Conservation (phyloP, 2,329 filamentous ascomycete genomes). For the Lachnum nothofagi region DNA sequence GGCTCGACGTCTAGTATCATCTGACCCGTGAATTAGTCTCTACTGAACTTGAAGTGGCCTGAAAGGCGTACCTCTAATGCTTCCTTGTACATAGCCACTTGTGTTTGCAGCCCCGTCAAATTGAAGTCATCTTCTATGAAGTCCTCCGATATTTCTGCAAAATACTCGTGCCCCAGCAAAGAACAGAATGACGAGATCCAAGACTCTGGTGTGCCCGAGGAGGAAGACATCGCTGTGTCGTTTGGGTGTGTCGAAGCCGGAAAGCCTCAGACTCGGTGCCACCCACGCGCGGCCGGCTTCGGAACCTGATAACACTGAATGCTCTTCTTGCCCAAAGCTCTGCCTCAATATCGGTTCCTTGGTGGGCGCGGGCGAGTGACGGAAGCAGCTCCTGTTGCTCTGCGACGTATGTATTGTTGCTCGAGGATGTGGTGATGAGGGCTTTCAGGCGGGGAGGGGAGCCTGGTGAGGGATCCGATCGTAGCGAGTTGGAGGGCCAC, state of each 20-base stretch:
- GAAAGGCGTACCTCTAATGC: constrained; percentile 65
- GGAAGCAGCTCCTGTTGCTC: neutral
- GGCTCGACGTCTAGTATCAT: constrained; percentile 99
- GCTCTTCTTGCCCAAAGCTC: neutral
- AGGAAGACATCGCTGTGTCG: constrained; percentile 29
- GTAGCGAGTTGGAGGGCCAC: neutral
- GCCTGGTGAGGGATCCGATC: neutral
- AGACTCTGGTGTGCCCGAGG: constrained; percentile 56
- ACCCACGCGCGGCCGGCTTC: neutral
- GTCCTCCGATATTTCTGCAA: constrained; percentile 96
- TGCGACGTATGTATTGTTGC: neutral
- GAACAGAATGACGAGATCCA: constrained; percentile 99
- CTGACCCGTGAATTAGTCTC: constrained; percentile 35
- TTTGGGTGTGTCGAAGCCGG: neutral
- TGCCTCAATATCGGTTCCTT: neutral
- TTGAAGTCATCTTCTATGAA: constrained; percentile 99
- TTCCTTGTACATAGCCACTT: constrained; percentile 98
- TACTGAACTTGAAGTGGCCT: neutral
- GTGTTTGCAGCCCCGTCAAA: constrained; percentile 85
- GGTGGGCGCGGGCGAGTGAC: neutral
- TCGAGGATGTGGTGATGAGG: constrained; percentile 3
- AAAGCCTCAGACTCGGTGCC: constrained; percentile 1
- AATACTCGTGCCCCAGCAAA: constrained; percentile 94
- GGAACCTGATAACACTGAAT: neutral
- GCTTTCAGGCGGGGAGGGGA: neutral